These are phyloP conservation scores for Metschnikowia lochheadii DNA, from an alignment of 805 yeast species.

Conservation along the genomic window DNA sequence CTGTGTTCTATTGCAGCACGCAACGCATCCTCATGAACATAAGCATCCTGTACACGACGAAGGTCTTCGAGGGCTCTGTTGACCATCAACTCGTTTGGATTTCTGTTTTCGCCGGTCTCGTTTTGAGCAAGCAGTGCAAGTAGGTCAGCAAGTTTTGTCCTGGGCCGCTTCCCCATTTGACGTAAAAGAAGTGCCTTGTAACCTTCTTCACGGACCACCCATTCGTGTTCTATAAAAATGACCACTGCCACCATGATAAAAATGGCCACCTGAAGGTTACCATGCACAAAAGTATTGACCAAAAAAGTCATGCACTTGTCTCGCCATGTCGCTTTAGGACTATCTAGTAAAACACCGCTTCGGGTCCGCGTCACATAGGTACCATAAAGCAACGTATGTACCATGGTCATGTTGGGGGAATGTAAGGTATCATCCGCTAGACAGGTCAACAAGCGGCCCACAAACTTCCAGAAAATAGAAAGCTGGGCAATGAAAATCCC, in stretches of 20 bases:
- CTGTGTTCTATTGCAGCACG: slow-evolving; percentile 14
- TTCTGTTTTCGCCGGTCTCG: background rate
- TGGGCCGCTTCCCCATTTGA: slow-evolving; percentile 56
- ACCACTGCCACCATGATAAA: slow-evolving; percentile 42
- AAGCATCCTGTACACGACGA: slow-evolving; percentile 10
- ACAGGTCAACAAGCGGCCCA: slow-evolving; percentile 53
- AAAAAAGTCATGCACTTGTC: slow-evolving; percentile 23
- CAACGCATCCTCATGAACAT: slow-evolving; percentile 7
- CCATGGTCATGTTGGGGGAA: slow-evolving; percentile 23
- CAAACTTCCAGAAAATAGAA: slow-evolving; percentile 56
- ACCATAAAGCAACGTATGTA: slow-evolving; percentile 39
- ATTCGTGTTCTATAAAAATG: slow-evolving; percentile 59
- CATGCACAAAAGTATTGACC: slow-evolving; percentile 34
- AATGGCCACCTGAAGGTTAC: slow-evolving; percentile 37
- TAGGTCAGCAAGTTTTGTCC: slow-evolving; percentile 37
- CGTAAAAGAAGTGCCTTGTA: slow-evolving; percentile 54
- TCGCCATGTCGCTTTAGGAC: slow-evolving; percentile 10
- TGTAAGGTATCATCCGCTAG: slow-evolving; percentile 53
- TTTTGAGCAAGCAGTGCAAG: slow-evolving; percentile 17
- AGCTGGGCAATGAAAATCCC: slow-evolving; percentile 46
- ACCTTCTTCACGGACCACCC: slow-evolving; percentile 69
- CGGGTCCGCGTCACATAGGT: slow-evolving; percentile 15
- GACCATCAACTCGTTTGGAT: slow-evolving; percentile 6
- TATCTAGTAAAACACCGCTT: slow-evolving; percentile 8
- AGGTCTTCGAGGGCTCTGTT: slow-evolving; percentile 16